Base-by-base conservation (phyloP, 2,329 filamentous ascomycete species). In the Trichoderma semiorbis region DNA sequence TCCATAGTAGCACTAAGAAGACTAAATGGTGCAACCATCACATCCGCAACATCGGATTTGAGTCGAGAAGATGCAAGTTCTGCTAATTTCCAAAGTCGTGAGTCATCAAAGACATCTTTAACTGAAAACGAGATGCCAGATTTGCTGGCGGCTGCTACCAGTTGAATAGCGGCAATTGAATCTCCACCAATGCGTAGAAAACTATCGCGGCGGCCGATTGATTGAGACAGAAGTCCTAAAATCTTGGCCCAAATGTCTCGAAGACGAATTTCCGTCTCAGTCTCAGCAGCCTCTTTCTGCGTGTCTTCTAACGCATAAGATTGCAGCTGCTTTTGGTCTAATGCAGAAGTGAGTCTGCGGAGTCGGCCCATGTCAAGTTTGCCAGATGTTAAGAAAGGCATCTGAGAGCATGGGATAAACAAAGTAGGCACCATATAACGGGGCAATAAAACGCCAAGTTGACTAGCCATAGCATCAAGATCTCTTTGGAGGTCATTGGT, bases 181-280 rank as follows among this genome's bases (percentile, higher is more conserved):
- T 89, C 32, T 74, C 71, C 5, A 82, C 83, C 2, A 81, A 74
- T 70, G 4, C 66, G 60, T 6, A 74, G 11, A 21, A 76, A 75
- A 26, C 60, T 73, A 16, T 75, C 71, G 36, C 69, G 47, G 7
- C 55, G 53, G 18, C 69, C 66, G 24, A 76, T 75, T 14, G 66
- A 55, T 1, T 74, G 58, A 2, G 53, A 8, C 2, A 28, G 3
- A 5, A 74, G 43, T 10, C 39, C 47, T 5, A 76, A 62, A 12
- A 75, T 67, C 28, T 34, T 36, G n/a, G 75, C 69, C 75, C 75
- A 76, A 7, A 76, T 34, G 10, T 50, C 24, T 28, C 64, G 69
- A 12, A 76, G 62, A 7, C 26, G 21, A n/a, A 67, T 7, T 32
- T 72, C 64, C 21, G 36, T 30, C 12, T 62, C 30, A 4, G 63